Evolutionary conservation across 2,329 filamentous ascomycete genomes (phyloP).

Genomic region (Fusarium sterilihyphosum): DNA sequence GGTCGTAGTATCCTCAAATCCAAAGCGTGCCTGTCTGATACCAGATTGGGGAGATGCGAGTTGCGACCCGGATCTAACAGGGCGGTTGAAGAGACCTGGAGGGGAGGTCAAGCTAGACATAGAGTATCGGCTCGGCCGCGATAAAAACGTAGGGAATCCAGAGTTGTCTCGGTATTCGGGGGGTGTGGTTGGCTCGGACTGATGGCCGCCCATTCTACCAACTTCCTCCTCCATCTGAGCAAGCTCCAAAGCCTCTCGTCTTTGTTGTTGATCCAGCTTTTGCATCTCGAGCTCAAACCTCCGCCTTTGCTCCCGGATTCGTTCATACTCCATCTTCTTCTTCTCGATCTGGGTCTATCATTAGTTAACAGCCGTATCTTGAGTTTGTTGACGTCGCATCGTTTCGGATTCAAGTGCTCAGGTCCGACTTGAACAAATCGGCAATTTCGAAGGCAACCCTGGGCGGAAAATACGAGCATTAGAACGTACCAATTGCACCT

Average conservation of each 20-base stretch:
- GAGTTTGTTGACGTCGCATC: background rate
- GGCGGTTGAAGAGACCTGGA: conserved; percentile 77
- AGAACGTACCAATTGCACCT: conserved; percentile 78
- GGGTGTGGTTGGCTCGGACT: conserved; percentile 95
- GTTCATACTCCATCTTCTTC: conserved; percentile 92
- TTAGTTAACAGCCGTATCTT: conserved; percentile 46
- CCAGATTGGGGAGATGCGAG: conserved; percentile 80
- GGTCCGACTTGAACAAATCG: background rate
- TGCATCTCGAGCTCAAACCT: conserved; percentile 94
- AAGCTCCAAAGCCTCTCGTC: conserved; percentile 84
- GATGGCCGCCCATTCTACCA: conserved; percentile 72
- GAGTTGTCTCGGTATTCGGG: conserved; percentile 86
- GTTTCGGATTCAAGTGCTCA: background rate
- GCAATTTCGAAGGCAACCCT: background rate
- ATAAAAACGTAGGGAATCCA: conserved; percentile 82
- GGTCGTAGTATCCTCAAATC: conserved; percentile 66
- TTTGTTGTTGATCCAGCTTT: conserved; percentile 85
- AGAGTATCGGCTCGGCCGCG: conserved; percentile 87
- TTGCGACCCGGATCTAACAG: conserved; percentile 80
- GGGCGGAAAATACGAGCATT: background rate
- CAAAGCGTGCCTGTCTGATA: conserved; percentile 67
- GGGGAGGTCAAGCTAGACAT: conserved; percentile 87
- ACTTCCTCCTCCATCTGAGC: conserved; percentile 86
- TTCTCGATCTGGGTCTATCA: conserved; percentile 78
- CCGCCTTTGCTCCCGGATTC: conserved; percentile 86